A percentile compares a stretch with the other conserved stretches of the same genome.
phyloP scores from a whole-genome alignment of 192 early-diverging fungal genomes.

The Chytriomyces confervae region DNA sequence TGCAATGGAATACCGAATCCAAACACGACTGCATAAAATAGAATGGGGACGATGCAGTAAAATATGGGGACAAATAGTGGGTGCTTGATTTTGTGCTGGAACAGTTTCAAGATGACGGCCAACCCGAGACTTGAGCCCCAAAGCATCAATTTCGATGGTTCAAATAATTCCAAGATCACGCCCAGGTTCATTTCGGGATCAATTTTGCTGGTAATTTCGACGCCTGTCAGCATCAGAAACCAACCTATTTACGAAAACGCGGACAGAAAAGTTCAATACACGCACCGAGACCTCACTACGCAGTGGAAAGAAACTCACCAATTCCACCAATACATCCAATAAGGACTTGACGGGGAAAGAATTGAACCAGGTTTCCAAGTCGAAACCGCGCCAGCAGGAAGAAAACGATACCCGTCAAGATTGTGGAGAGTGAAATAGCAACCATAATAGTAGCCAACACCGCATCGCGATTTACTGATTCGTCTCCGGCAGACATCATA shows the following conservation, averaged over 20 bases:
- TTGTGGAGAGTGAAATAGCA: conserved; percentile 83
- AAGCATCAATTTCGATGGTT: conserved; percentile 68
- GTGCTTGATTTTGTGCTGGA: conserved; percentile 72
- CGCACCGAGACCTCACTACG: conserved; percentile 76
- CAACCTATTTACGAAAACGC: conserved; percentile 53
- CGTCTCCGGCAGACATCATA: conserved; percentile 62
- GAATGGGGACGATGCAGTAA: conserved; percentile 79
- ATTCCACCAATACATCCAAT: conserved; percentile 97
- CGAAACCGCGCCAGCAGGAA: conserved; percentile 82
- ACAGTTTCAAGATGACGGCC: conserved; percentile 62
- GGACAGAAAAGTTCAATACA: conserved; percentile 88
- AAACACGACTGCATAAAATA: conserved; percentile 75
- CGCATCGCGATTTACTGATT: conserved; percentile 43
- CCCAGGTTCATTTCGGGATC: conserved; percentile 64
- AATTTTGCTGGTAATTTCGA: conserved; percentile 83
- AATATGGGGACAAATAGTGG: conserved; percentile 89
- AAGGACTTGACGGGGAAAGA: conserved; percentile 82
- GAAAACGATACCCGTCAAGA: conserved; percentile 90
- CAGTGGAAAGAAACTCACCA: conserved; percentile 31
- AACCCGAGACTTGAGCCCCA: conserved; percentile 78
- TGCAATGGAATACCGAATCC: conserved; percentile 66
- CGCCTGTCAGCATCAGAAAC: conserved; percentile 89
- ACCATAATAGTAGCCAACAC: conserved; percentile 90
- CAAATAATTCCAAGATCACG: conserved; percentile 71
- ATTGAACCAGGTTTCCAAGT: conserved; percentile 63